Conservation (phyloP, 306 rosid species). For the Pyrus bretschneideri region DNA sequence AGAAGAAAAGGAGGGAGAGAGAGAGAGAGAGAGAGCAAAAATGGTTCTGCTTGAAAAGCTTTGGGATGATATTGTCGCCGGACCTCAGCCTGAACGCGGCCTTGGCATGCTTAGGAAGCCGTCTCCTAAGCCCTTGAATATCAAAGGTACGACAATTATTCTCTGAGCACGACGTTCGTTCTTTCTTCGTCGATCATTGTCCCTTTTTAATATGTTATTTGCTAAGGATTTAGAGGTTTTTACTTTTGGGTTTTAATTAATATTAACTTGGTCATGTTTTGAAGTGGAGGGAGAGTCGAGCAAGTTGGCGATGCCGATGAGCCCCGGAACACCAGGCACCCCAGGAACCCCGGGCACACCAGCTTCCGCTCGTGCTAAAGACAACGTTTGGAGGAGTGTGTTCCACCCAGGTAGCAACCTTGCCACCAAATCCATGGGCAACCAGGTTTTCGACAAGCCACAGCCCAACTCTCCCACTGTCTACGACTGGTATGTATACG, state of each 20-base stretch:
- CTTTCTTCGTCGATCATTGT: too few species aligned
- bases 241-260: neutral
- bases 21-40: neutral
- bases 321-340: conserved; percentile 49
- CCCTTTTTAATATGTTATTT: too few species aligned
- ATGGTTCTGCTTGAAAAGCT: conserved; percentile 80
- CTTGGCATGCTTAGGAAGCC: conserved; percentile 64
- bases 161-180: neutral
- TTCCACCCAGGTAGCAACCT: conserved; percentile 92
- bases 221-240: neutral
- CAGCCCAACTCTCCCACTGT: conserved; percentile 83
- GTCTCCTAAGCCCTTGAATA: conserved; percentile 35
- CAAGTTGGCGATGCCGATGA: conserved; percentile 31
- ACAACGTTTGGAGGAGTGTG: conserved; percentile 98
- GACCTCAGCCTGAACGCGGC: conserved; percentile 84
- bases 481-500: conserved; percentile 67
- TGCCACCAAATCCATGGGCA: conserved; percentile 56
- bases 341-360: conserved; percentile 66
- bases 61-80: conserved; percentile 83
- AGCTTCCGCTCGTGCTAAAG: conserved; percentile 33
- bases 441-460: conserved; percentile 71
- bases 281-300: conserved; percentile 41
- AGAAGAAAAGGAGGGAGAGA: too few species aligned
- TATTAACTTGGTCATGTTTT: neutral
- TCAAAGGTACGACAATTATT: conserved; percentile 19